Base-by-base conservation (phyloP, 75 land plant genomes). In the Cunninghamia lanceolata region DNA sequence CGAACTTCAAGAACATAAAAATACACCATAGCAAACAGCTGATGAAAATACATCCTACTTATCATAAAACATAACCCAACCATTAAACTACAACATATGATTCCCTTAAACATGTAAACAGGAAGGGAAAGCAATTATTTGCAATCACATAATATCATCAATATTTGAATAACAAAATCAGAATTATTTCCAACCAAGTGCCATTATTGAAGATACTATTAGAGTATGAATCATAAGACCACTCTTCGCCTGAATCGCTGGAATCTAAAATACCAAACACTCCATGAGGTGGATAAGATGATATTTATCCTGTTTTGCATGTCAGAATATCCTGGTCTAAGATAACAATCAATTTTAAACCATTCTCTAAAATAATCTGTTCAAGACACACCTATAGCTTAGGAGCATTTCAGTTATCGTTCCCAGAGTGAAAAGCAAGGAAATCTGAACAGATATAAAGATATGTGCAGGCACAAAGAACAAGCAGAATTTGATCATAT, bases 1-100 rank as follows among this genome's bases (percentile, higher is more conserved):
- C 3, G 10, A 42, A 79, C 82, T 73, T 21, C 82, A 45, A 80
- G 47, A 80, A 80, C 45, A 45, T 43, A 80, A 80, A 77, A 80
- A 80, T n/a, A 45, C 52, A 80, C 16, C 43, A 39, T 19, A 39
- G 43, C 4, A 77, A 39, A 40, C 15, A 40, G 81, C 21, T 78
- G 28, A 39, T 78, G 9, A 40, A 38, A 78, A 39, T 7, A 78
- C 15, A 38, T 10, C 43, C 81, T 39, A 39, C 1, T 40, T 2
- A 74, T 16, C 39, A 78, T 30, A 30, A 74, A 36, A 30, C 34
- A 34, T 35, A 36, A 74, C 17, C 16, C 13, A 74, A 11, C 15
- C 17, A 36, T 3, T 77, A 43, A 9, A 77, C 6, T 77, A 39
- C 28, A 77, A 28, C 25, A 39, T 14, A 40, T 10, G 14, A 45